Conservation (phyloP, 768 basidiomycete genomes). For the Omphalotus guepiniiformis region DNA sequence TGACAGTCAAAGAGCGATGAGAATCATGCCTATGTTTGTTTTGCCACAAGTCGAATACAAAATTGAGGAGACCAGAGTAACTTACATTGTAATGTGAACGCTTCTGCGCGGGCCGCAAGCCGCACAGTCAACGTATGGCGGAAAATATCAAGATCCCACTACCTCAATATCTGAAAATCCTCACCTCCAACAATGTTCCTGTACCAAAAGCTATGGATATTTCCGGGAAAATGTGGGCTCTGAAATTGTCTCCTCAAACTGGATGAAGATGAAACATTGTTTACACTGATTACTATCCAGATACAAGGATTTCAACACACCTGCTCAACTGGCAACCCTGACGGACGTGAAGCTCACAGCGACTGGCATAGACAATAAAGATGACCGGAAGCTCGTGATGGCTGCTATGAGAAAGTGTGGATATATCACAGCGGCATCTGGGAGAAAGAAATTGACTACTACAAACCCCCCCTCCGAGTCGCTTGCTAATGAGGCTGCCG, state of each 20-base stretch:
- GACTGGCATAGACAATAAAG: conserved; percentile 60
- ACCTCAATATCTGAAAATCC: conserved; percentile 61
- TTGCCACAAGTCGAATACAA: too few species aligned
- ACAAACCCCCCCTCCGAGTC: conserved; percentile 17
- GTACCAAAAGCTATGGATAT: conserved; percentile 66
- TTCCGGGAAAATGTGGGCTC: conserved; percentile 62
- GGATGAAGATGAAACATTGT: too few species aligned
- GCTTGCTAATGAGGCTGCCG: too few species aligned
- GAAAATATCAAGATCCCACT: conserved; percentile 48
- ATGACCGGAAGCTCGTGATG: conserved; percentile 57
- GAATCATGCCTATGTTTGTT: too few species aligned
- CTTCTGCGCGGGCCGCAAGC: too few species aligned
- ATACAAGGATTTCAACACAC: conserved; percentile 68
- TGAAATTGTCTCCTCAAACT: conserved; percentile 1
- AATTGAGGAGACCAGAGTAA: too few species aligned
- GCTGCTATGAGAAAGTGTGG: conserved; percentile 61
- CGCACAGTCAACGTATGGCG: conserved; percentile 22
- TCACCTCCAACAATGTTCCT: conserved; percentile 53
- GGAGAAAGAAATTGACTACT: conserved; percentile 16
- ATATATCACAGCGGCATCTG: conserved; percentile 33
- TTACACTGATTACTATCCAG: conserved; percentile 33
- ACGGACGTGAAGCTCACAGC: conserved; percentile 55
- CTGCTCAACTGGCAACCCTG: conserved; percentile 50
- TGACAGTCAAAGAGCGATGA: too few species aligned
- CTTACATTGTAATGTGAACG: too few species aligned